Conservation (phyloP, 192 early-diverging fungal species). For the Coemansia aciculifera region DNA sequence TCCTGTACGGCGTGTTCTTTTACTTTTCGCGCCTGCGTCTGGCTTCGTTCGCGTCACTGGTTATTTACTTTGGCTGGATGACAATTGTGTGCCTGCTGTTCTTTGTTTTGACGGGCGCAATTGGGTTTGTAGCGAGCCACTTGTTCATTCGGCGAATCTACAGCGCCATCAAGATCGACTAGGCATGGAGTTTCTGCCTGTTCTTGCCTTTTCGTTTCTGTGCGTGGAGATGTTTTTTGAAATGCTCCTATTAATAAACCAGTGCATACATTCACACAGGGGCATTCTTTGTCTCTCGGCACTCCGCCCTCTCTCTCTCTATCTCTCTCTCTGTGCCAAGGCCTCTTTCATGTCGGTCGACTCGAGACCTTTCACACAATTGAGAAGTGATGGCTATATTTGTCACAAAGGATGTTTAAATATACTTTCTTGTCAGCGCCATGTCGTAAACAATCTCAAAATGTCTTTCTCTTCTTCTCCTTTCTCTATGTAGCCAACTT, state of each 20-base stretch:
- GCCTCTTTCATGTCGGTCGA: background rate
- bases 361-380: background rate
- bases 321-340: background rate
- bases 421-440: background rate
- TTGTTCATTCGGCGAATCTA: slow-evolving; percentile 81
- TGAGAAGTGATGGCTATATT: background rate
- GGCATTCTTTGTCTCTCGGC: background rate
- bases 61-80: slow-evolving; percentile 92
- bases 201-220: background rate
- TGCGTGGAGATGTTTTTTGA: background rate
- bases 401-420: background rate
- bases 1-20: slow-evolving; percentile 86
- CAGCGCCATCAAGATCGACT: slow-evolving; percentile 82
- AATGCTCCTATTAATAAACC: background rate
- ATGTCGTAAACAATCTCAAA: background rate
- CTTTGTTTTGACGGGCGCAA: slow-evolving; percentile 74
- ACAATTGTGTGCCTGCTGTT: slow-evolving; percentile 72
- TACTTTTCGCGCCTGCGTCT: slow-evolving; percentile 79
- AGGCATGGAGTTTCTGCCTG: slow-evolving; percentile 12
- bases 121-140: slow-evolving; percentile 78
- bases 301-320: background rate
- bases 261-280: background rate
- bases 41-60: slow-evolving; percentile 71
- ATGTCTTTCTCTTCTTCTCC: background rate
- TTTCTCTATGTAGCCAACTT: background rate